Evolutionary conservation across 345 rosid genomes (phyloP), one percentile per base, ranked within the genome.

Genomic region (Rhodamnia rubescens): DNA sequence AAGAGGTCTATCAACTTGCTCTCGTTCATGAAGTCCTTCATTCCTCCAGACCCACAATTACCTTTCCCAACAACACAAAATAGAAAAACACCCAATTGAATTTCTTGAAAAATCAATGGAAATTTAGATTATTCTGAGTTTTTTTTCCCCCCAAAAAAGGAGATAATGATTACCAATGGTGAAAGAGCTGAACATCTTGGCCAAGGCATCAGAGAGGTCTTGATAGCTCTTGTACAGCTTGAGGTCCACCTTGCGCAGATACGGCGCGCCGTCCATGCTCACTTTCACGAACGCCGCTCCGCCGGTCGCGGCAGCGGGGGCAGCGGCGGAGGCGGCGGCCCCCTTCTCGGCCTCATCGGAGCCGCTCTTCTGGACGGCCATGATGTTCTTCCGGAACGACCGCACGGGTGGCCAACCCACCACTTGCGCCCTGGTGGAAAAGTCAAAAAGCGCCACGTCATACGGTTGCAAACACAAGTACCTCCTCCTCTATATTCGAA

Each of bases 321-420:
- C 83, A 88, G 88, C 10, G 4, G 18, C 15, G 6, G 83, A 18
- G 87, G 89, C 83, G 88, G 88, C 85, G 29, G 86, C 84, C 11
- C 87, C 90, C 78, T 90, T 92, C 24, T 90, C 90, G 9, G 40
- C 59, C 44, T 90, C 86, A 20, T 82, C 90, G 6, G 84, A 87
- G 84, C 85, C 82, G 57, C 49, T 87, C 85, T 91, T 92, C 83
- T 91, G 96, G 83, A 92, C 92, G 64, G 98, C 91, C 95, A 94
- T 91, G 81, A 92, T 75, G 85, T 94, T 94, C 89, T 94, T 95
- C 40, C 96, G 89, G 91, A 87, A 95, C 22, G 96, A 92, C 69
- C 98, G 87, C 29, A 95, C 94, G 10, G 98, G 98, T 74, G 98
- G 98, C 98, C 98, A 95, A 55, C 98, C 98, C 88, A 95, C 96